Evolutionary conservation across 164 flowering plant genomes (phyloP), one percentile per base, ranked within the genome.

Genomic region (Amborella trichopoda): DNA sequence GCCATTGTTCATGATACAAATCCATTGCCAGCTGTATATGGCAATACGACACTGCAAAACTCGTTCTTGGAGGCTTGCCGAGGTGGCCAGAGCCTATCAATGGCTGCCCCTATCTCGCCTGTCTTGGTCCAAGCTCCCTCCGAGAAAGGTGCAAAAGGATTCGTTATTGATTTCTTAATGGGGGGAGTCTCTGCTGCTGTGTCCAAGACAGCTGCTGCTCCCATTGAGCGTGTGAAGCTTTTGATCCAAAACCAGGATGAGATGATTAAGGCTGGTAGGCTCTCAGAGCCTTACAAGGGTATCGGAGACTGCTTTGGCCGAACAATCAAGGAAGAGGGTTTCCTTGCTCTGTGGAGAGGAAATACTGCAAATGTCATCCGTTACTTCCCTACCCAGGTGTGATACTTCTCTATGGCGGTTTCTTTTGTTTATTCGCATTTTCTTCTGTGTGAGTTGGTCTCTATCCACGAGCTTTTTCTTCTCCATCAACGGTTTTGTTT

Each of bases 371-470:
- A 73, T 64, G 78, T 73, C 28, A 68, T 76, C 54, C 65, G 81
- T 66, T 76, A 76, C 56, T 72, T 76, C 46, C 81, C 81, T 23
- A 75, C 81, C 43, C 81, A 75, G 81, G 81, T 73, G 14, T 14
- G n/a, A n/a, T n/a, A n/a, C n/a, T n/a, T n/a, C n/a, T n/a, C n/a
- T n/a, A n/a, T n/a, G n/a, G n/a, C n/a, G n/a, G n/a, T n/a, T n/a
- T n/a, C n/a, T n/a, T n/a, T n/a, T n/a, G n/a, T n/a, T n/a, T n/a
- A n/a, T n/a, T n/a, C n/a, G n/a, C n/a, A n/a, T n/a, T n/a, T n/a
- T n/a, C n/a, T n/a, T n/a, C n/a, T n/a, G n/a, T n/a, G n/a, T n/a
- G n/a, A n/a, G n/a, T n/a, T n/a, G n/a, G n/a, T n/a, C n/a, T n/a
- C n/a, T n/a, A n/a, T n/a, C n/a, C n/a, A n/a, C n/a, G n/a, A n/a